Conservation (phyloP, 805 yeast genomes). For the Cyberlindnera maritima region DNA sequence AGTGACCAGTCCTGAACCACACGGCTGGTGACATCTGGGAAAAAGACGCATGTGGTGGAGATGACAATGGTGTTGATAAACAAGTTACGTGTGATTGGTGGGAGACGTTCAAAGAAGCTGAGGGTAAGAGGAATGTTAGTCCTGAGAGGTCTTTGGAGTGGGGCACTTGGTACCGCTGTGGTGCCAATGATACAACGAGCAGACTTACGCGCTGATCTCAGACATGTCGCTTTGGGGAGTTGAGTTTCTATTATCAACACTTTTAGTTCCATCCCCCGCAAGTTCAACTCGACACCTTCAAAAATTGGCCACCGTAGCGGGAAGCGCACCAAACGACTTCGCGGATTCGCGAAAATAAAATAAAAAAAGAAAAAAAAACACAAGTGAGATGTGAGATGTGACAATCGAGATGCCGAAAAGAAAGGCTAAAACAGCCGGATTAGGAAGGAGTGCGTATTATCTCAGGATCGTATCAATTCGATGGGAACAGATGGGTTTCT, state of each 20-base stretch:
- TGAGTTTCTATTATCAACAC: no score
- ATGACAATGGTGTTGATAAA: slow-evolving; percentile 47
- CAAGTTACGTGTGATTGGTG: slow-evolving; percentile 57
- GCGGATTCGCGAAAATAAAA: neutral
- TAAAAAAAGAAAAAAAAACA: no score
- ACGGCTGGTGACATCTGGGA: slow-evolving; percentile 21
- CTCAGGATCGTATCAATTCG: no score
- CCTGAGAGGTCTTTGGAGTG: no score
- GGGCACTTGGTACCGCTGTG: no score
- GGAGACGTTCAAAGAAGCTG: slow-evolving; percentile 44
- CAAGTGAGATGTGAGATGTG: no score
- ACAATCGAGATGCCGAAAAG: no score
- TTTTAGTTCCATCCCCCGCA: neutral
- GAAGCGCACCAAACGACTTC: neutral
- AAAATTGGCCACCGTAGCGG: neutral
- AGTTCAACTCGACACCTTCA: neutral
- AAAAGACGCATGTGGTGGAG: slow-evolving; percentile 37
- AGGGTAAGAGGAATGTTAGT: no score
- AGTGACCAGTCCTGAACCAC: slow-evolving; percentile 28
- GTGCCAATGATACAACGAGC: neutral
- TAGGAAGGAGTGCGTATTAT: no score
- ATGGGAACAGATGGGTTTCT: no score
- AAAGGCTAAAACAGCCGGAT: no score
- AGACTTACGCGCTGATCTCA: neutral
- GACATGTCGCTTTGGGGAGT: no score